A percentile compares a stretch with the other conserved stretches of the same genome.
phyloP scores from a whole-genome alignment of 495 filamentous ascomycete genomes.

The Trichoderma parareesei region DNA sequence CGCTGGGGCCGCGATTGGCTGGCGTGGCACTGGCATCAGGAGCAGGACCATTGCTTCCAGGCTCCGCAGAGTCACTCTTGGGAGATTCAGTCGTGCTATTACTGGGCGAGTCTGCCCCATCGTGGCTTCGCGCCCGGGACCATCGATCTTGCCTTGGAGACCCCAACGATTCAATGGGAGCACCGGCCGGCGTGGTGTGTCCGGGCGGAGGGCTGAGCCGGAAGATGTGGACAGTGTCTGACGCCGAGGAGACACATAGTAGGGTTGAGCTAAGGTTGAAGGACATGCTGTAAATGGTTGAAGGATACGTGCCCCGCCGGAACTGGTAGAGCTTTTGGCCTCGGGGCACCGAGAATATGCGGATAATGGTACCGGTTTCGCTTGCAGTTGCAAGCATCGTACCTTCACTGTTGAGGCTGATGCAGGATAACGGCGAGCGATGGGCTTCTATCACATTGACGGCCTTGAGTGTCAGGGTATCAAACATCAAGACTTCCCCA shows the following conservation, averaged over 20 bases:
- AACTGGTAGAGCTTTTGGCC: constrained; percentile 94
- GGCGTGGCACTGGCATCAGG: constrained; percentile 33
- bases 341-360: constrained; percentile 83
- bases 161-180: constrained; percentile 18
- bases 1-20: constrained; percentile 41
- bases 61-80: constrained; percentile 32
- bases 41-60: constrained; percentile 16
- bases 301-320: constrained; percentile 85
- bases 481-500: constrained; percentile 90
- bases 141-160: constrained; percentile 38
- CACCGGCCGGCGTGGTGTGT: constrained; percentile 18
- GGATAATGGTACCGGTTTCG: constrained; percentile 94
- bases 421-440: constrained; percentile 80
- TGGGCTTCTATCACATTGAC: constrained; percentile 94
- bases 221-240: constrained; percentile 97
- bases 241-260: constrained; percentile 89
- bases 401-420: constrained; percentile 85
- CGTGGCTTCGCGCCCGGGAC: constrained; percentile 38
- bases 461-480: constrained; percentile 75
- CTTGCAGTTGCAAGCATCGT: constrained; percentile 92
- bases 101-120: constrained; percentile 39
- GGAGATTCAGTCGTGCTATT: constrained; percentile 35
- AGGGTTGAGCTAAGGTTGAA: constrained; percentile 92
- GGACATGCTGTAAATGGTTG: constrained; percentile 96
- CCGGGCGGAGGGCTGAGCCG: constrained; percentile 47